Base-by-base conservation (phyloP, 441 rosid species). In the Bruguiera hainesii region DNA sequence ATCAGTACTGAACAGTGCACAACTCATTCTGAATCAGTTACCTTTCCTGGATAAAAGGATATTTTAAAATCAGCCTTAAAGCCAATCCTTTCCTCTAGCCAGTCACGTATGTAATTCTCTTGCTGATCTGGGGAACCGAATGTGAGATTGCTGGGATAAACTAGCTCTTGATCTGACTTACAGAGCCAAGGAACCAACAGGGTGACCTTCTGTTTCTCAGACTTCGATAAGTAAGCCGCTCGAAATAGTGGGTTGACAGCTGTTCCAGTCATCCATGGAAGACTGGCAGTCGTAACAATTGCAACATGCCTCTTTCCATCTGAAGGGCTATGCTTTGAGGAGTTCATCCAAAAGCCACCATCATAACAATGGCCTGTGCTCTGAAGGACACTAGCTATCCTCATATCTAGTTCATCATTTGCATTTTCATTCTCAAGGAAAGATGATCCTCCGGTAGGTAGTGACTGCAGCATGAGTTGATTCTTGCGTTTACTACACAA, bases 221-320 rank as follows among this genome's bases (percentile, higher is more conserved):
- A 84, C 69, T 87, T 83, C 11, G 98, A 86, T 65, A 94, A 77
- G 83, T 81, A 94, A 6, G 97, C 98, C n/a, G 98, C 98, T 64
- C 97, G 85, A 62, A 89, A 91, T 68, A 94, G 85, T n/a, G 98
- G 97, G 79, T 94, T 94, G 61, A 94, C 92, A 72, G 98, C 98
- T 67, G 98, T 94, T 73, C 98, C 98, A 2, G 97, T 94, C 98
- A 94, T 91, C 98, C 98, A 94, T 33, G 98, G 98, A 75, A 94
- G 97, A 80, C 98, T 94, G 59, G 97, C 98, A 73, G 98, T 94
- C 37, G 97, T 91, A 64, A 94, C 93, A 77, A 91, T 89, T 63
- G 97, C 96, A 26, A 94, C 96, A 68, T 89, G 93, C 82, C 98
- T 87, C 81, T 83, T 86, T 73, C 78, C 74, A 65, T 85, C 87